These are phyloP conservation scores for Hymenoscyphus salicellus DNA, from an alignment of 2,329 filamentous ascomycete species.

Conservation along the genomic window DNA sequence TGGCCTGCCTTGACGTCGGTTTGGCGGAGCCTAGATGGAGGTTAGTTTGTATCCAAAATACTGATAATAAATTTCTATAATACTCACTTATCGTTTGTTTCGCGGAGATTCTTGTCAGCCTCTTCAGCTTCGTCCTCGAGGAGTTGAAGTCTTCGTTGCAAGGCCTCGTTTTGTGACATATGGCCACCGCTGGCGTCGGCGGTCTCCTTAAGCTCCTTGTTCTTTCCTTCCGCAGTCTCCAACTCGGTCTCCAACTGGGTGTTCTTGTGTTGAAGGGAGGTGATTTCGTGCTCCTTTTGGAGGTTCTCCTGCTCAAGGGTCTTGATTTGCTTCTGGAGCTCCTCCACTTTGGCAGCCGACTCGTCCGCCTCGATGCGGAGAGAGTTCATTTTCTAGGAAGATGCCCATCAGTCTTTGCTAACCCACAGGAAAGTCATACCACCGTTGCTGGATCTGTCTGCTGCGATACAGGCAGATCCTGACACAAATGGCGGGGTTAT, in stretches of 20 bases:
- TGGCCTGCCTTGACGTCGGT: slow-evolving; percentile 99
- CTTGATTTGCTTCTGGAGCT: slow-evolving; percentile 86
- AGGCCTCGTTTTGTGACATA: slow-evolving; percentile 84
- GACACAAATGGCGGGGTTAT: slow-evolving; percentile 34
- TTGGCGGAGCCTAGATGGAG: slow-evolving; percentile 74
- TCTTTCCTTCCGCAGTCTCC: slow-evolving; percentile 81
- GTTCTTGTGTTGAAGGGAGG: slow-evolving; percentile 94
- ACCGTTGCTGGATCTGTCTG: slow-evolving; percentile 13
- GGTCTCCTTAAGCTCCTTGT: slow-evolving; percentile 84
- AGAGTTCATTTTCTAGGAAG: slow-evolving; percentile 79
- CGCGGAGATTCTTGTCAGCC: slow-evolving; percentile 91
- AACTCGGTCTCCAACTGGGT: slow-evolving; percentile 83
- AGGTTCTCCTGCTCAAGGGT: slow-evolving; percentile 90
- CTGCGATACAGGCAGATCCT: slow-evolving; percentile 18
- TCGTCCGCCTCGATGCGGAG: slow-evolving; percentile 94
- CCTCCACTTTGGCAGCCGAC: slow-evolving; percentile 75
- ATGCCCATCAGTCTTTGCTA: slow-evolving; percentile 13
- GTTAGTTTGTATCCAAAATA: slow-evolving; percentile 7
- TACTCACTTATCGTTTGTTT: slow-evolving; percentile 96
- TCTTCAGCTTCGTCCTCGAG: slow-evolving; percentile 98
- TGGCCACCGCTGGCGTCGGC: slow-evolving; percentile 79
- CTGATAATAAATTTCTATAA: neutral
- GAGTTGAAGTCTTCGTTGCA: slow-evolving; percentile 88
- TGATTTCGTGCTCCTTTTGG: slow-evolving; percentile 96
- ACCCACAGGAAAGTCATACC: neutral